Conservation (phyloP, 2,329 filamentous ascomycete genomes). For the Botrytis medusae region DNA sequence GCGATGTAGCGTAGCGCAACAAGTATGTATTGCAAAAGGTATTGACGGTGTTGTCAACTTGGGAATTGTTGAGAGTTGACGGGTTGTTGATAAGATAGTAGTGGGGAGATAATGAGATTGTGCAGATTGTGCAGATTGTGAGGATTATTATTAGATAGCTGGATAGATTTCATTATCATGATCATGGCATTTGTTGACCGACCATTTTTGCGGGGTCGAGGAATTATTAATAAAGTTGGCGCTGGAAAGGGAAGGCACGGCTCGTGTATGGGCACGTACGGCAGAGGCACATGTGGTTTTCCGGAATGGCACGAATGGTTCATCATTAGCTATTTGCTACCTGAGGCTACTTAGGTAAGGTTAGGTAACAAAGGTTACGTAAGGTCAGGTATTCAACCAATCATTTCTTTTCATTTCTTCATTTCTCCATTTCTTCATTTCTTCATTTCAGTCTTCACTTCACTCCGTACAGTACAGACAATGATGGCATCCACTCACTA, state of each 20-base stretch:
- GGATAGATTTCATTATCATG: too few species aligned
- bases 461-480: background rate
- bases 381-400: background rate
- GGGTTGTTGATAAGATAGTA: background rate
- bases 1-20: background rate
- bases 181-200: background rate
- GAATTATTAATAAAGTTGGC: background rate
- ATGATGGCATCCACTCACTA: too few species aligned
- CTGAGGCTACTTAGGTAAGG: too few species aligned
- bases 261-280: background rate
- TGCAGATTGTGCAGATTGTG: background rate
- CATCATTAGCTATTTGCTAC: background rate
- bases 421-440: background rate
- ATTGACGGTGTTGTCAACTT: background rate
- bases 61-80: too few species aligned
- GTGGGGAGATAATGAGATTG: background rate
- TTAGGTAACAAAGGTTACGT: too few species aligned
- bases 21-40: background rate
- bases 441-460: background rate
- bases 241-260: background rate
- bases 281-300: background rate
- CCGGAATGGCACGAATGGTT: background rate
- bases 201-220: constrained; percentile 8
- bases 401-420: background rate
- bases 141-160: too few species aligned